A percentile compares a stretch with the other conserved stretches of the same genome.
Conservation (phyloP, 306 rosid species). For the Cercis canadensis region DNA sequence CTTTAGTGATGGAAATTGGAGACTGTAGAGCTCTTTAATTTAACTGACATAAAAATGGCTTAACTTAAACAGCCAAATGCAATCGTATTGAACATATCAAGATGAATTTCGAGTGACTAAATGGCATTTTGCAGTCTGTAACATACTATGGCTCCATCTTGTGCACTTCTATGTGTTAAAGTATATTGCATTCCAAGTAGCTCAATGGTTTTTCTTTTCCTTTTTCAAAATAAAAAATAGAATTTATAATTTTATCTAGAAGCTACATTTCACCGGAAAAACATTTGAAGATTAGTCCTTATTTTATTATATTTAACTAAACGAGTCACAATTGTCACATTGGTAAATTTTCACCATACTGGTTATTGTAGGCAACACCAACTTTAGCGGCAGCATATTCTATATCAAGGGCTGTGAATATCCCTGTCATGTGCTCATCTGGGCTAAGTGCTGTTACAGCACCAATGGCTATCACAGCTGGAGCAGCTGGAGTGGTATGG, state of each 20-base stretch:
- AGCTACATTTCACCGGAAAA: not conserved
- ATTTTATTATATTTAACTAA: not conserved
- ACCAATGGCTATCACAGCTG: conserved; percentile 94
- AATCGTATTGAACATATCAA: not conserved
- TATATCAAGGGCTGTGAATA: conserved; percentile 82
- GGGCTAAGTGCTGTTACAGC: conserved; percentile 88
- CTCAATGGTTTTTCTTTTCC: not conserved
- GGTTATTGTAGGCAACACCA: conserved; percentile 72
- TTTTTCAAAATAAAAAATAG: too few relatives aligned
- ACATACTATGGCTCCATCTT: too few relatives aligned
- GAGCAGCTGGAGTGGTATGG: conserved; percentile 95
- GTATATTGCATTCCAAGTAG: conserved; percentile 14
- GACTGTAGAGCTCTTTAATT: not conserved
- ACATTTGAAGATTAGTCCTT: not conserved
- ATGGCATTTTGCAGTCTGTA: not conserved
- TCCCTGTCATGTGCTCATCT: conserved; percentile 89
- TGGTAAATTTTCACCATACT: conserved; percentile 25
- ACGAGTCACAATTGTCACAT: not conserved
- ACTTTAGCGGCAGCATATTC: conserved; percentile 93
- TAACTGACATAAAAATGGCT: not conserved
- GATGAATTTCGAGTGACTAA: not conserved
- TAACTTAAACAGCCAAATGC: conserved; percentile 3
- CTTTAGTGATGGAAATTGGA: not conserved
- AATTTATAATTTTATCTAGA: not conserved
- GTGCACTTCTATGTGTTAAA: too few relatives aligned